Percentiles rank a stretch among this genome's conserved stretches.
phyloP scores from a whole-genome alignment of 202 grass and related monocot species.

The Alloteropsis angusta region DNA sequence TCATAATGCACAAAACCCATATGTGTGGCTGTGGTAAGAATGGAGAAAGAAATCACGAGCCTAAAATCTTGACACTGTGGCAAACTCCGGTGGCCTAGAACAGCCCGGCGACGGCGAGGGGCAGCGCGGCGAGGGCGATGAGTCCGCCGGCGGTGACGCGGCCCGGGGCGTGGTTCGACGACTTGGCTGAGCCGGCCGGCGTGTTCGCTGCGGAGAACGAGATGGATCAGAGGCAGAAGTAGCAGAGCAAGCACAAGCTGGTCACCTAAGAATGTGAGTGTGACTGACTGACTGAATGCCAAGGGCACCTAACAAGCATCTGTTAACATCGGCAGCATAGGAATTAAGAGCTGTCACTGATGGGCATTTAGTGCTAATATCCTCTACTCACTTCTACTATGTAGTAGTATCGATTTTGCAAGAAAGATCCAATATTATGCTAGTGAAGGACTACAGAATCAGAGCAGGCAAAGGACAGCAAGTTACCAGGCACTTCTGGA shows the following conservation, averaged over 20 bases:
- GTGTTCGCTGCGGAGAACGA: constrained; percentile 21
- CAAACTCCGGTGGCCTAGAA: constrained; percentile 2
- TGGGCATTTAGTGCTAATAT: not conserved
- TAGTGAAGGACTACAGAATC: not conserved
- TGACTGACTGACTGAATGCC: not conserved
- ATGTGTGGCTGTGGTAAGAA: constrained; percentile 16
- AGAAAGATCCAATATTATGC: not conserved
- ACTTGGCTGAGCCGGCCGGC: constrained; percentile 4
- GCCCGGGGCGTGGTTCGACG: not conserved
- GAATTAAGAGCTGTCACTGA: not conserved
- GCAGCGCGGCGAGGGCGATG: constrained; percentile 8
- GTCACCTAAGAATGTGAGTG: not conserved
- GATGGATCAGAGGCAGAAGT: not conserved
- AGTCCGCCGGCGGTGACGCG: constrained; percentile 10
- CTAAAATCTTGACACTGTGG: not conserved
- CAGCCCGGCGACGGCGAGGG: constrained; percentile 11
- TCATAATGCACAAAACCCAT: constrained; percentile 2
- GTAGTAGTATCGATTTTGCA: not conserved
- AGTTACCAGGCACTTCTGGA: constrained; percentile 41
- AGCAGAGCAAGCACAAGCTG: not conserved
- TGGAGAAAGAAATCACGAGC: constrained; percentile 4
- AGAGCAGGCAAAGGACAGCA: not conserved
- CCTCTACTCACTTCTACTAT: not conserved
- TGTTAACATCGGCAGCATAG: not conserved
- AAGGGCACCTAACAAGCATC: not conserved